Evolutionary conservation across 495 filamentous ascomycete species (phyloP).

Genomic region (Daldinia concentrica): DNA sequence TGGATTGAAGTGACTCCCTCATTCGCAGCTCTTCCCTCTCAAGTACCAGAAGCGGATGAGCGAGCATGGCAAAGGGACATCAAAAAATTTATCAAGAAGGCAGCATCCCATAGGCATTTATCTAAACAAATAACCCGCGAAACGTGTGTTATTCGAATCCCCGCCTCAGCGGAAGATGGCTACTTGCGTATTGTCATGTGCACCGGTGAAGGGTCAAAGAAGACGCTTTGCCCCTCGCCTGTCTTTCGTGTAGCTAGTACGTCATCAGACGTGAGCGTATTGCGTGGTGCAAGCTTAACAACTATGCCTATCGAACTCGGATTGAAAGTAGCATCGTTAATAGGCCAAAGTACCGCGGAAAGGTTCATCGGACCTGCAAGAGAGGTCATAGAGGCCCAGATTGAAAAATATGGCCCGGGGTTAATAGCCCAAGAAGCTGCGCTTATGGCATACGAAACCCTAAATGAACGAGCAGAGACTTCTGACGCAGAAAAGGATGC

Average conservation of each 20-base stretch:
- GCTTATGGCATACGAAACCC: conserved; percentile 53
- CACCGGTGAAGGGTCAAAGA: conserved; percentile 54
- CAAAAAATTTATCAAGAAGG: conserved; percentile 64
- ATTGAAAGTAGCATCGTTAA: conserved; percentile 63
- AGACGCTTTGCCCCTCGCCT: conserved; percentile 69
- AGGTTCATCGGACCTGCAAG: conserved; percentile 60
- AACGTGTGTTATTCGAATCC: conserved; percentile 70
- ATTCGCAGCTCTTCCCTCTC: conserved; percentile 53
- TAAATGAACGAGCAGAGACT: conserved; percentile 45
- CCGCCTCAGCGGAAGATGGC: conserved; percentile 68
- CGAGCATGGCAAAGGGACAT: conserved; percentile 75
- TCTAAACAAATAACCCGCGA: conserved; percentile 64
- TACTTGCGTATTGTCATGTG: conserved; percentile 74
- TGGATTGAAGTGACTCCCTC: conserved; percentile 74
- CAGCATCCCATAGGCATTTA: conserved; percentile 47
- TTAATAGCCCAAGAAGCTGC: conserved; percentile 55
- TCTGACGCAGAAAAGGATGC: conserved; percentile 43
- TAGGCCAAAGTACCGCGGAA: conserved; percentile 60
- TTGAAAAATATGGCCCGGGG: conserved; percentile 55
- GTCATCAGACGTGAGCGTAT: conserved; percentile 63
- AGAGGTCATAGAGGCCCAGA: conserved; percentile 49
- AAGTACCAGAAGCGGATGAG: conserved; percentile 62
- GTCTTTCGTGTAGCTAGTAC: conserved; percentile 71
- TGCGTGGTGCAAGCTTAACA: conserved; percentile 70
- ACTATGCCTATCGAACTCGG: conserved; percentile 72